Evolutionary conservation across 805 yeast species (phyloP).

Genomic region (Lipomyces yamanashiensis): DNA sequence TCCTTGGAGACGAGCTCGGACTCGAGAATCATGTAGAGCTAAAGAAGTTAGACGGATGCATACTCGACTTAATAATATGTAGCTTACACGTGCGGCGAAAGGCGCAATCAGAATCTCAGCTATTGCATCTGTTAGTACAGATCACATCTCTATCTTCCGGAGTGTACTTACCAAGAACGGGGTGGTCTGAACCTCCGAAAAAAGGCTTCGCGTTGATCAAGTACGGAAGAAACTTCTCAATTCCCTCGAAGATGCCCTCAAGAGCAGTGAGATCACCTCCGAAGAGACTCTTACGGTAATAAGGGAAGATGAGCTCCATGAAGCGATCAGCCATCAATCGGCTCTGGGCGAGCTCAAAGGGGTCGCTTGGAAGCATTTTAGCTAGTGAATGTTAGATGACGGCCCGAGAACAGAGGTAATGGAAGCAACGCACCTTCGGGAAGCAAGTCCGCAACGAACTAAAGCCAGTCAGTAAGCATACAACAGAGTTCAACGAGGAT

Average conservation of each 20-base stretch:
- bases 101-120: constrained; percentile 39
- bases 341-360: constrained; percentile 68
- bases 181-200: constrained; percentile 36
- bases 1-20: constrained; percentile 10
- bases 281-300: constrained; percentile 25
- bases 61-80: neutral
- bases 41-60: neutral
- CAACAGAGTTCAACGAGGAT: neutral
- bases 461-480: neutral
- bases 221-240: constrained; percentile 36
- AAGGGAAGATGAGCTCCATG: constrained; percentile 30
- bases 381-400: constrained; percentile 9
- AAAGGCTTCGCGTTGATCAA: constrained; percentile 34
- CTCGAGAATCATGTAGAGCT: constrained; percentile 26
- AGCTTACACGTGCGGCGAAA: constrained; percentile 34
- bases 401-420: too few relatives aligned
- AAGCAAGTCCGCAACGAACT: constrained; percentile 39
- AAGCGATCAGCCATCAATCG: constrained; percentile 38
- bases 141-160: neutral
- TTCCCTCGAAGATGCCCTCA: constrained; percentile 25
- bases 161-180: constrained; percentile 20
- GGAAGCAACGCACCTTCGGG: constrained; percentile 35
- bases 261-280: constrained; percentile 8
- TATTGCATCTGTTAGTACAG: neutral
- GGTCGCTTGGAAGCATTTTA: constrained; percentile 72